Evolutionary conservation across 1,284 basidiomycete genomes (phyloP), one percentile per base, ranked within the genome.

Genomic region (Apiotrichum sp.): DNA sequence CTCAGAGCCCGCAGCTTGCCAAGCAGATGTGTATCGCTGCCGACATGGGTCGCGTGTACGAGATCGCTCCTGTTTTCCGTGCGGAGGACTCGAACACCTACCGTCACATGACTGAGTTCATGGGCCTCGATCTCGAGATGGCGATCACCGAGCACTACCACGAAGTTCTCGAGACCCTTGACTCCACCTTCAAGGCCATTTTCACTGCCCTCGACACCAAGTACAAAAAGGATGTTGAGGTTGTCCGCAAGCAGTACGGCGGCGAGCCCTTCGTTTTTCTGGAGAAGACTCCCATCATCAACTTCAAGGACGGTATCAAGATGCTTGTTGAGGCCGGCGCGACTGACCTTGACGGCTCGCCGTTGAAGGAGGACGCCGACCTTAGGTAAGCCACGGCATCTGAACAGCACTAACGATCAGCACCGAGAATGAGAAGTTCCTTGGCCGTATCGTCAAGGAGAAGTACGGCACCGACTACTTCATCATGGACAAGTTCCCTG

Each of bases 1-100:
- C 96, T 6, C 96, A 99, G 77, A 91, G 87, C 48, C 96, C 96
- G 44, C 96, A 99, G 75, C 81, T 98, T 13, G 90, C 91, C 49
- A 99, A 99, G 78, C 96, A 99, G 78, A 98, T 98, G 96, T 91
- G 89, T 58, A 98, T 99, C 66, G 91, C 95, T 38, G 92, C 92
- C 59, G 96, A 98, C 79, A 93, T 98, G 75, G 95, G 96, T 72
- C 84, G 90, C 44, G 96, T 99, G 4, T 98, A 95, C 77, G 96
- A 99, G 78, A 93, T 99, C 62, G 95, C 87, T 0, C 83, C 83
- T 43, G 78, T 98, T 50, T 98, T 98, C 81, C 89, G 95, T 63
- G 95, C 95, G n/a, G 95, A 98, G 76, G 86, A 98, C 76, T 89
- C 93, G 43, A 95, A 96, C 77, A 98, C 95, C 4, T 90, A 97